Conservation (phyloP, 176 grass and related monocot genomes). For the Eragrostis curvula region DNA sequence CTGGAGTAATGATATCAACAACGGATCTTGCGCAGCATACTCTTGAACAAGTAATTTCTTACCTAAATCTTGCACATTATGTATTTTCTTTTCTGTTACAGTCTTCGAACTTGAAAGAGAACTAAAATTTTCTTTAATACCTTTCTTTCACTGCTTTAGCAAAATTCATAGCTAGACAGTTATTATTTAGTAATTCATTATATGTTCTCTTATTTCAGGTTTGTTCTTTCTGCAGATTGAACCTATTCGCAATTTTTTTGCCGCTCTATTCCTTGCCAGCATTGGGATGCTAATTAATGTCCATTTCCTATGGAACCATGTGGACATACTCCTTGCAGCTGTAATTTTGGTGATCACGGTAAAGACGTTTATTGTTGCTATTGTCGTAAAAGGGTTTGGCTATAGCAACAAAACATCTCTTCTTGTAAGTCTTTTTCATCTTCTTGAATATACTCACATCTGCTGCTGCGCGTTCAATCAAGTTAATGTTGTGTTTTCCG, state of each 20-base stretch:
- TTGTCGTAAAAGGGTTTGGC: constrained; percentile 96
- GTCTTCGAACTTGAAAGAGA: not conserved
- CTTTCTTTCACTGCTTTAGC: constrained; percentile 28
- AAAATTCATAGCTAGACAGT: constrained; percentile 40
- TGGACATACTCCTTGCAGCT: constrained; percentile 97
- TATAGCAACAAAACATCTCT: constrained; percentile 98
- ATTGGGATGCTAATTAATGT: constrained; percentile 99
- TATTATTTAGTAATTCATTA: constrained; percentile 67
- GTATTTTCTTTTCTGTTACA: constrained; percentile 2
- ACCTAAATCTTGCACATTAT: constrained; percentile 17
- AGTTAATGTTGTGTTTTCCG: constrained; percentile 9
- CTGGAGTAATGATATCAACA: constrained; percentile 99
- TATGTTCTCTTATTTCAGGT: constrained; percentile 86
- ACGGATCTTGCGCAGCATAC: constrained; percentile 98
- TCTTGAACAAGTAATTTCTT: constrained; percentile 85
- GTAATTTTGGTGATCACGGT: constrained; percentile 95
- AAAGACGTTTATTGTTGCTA: constrained; percentile 84
- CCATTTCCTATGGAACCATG: constrained; percentile 99
- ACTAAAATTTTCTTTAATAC: not conserved
- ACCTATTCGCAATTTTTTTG: constrained; percentile 98
- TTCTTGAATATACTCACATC: not conserved
- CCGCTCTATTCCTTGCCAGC: constrained; percentile 98
- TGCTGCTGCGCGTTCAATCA: constrained; percentile 3
- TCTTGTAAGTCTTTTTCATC: constrained; percentile 74
- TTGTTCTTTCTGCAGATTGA: constrained; percentile 99